Evolutionary conservation across 768 basidiomycete species (phyloP), one percentile per base, ranked within the genome.

Genomic region (Trametes villosa): DNA sequence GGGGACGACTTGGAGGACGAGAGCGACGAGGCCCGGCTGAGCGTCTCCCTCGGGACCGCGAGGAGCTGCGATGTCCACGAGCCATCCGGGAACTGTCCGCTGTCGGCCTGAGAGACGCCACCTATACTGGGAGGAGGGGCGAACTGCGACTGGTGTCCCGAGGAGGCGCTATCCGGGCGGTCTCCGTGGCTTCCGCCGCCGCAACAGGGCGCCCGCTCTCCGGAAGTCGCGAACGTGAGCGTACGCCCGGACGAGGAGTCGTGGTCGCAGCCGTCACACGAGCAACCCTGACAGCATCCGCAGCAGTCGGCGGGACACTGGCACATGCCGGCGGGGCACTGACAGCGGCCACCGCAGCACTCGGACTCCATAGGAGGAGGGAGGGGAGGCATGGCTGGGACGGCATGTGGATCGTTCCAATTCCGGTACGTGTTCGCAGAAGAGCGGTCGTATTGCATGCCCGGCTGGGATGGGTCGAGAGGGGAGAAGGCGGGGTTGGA

Each of bases 161-260:
- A 18, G 22, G 44, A 27, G 8, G 13, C 5, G 48, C 36, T 46
- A 15, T 2, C 22, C 18, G 38, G 15, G 20, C 52, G 33, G 9
- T 26, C 44, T 9, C 24, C 31, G 18, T 47, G 49, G 18, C 9
- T 47, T 18, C 46, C 36, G 2, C 65, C 59, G 44, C 67, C 60
- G 48, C 70, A 68, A 54, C 72, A 73, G 0, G 69, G 38, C 8
- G 63, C 71, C n/a, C 76, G 63, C 57, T 79, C 78, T 12, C 78
- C 76, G 0, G 76, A 72, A 1, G 71, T 65, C 2, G 72, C 67
- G 59, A 72, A 76, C 1, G 71, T 67, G 20, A 71, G 45, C 4
- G 64, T 65, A 18, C 71, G 64, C 20, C 66, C 66, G 33, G 68
- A 56, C 38, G 64, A 59, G 27, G 60, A 50, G 5, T 69, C 63